Conservation (phyloP, 495 filamentous ascomycete genomes). For the Melanomma pulvis-pyrius region DNA sequence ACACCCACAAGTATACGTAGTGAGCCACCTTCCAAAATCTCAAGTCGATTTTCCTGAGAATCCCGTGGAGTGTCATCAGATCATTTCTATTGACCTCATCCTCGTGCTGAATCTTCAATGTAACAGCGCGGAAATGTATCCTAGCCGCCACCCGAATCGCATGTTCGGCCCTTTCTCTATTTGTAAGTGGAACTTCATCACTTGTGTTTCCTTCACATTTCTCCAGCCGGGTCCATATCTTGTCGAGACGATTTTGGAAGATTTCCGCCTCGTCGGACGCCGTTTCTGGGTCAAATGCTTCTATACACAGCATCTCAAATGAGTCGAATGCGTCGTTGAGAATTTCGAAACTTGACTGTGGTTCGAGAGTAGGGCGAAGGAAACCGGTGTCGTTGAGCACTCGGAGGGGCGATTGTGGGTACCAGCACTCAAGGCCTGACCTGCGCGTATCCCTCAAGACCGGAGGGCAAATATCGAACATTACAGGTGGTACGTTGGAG, state of each 20-base stretch:
- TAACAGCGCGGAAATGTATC: slow-evolving; percentile 23
- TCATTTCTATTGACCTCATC: slow-evolving; percentile 12
- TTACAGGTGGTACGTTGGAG: slow-evolving; percentile 19
- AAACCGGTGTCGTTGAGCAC: slow-evolving; percentile 9
- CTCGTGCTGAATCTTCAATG: slow-evolving; percentile 17
- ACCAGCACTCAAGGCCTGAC: background rate
- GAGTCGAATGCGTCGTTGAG: slow-evolving; percentile 23
- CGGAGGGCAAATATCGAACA: slow-evolving; percentile 24
- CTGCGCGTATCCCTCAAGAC: slow-evolving; percentile 14
- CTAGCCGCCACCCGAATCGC: slow-evolving; percentile 10
- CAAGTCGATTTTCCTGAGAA: slow-evolving; percentile 14
- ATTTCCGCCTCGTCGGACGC: slow-evolving; percentile 8
- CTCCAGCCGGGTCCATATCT: background rate
- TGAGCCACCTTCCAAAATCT: slow-evolving; percentile 22
- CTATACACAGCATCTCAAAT: slow-evolving; percentile 27
- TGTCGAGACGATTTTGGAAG: slow-evolving; percentile 10
- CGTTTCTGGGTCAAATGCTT: slow-evolving; percentile 21
- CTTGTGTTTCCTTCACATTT: background rate
- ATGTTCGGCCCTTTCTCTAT: background rate
- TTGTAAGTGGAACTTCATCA: background rate
- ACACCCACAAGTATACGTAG: slow-evolving; percentile 31
- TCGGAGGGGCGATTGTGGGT: slow-evolving; percentile 28
- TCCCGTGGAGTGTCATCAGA: slow-evolving; percentile 3
- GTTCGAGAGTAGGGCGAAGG: background rate
- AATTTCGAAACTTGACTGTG: slow-evolving; percentile 12